Evolutionary conservation across 2,329 filamentous ascomycete species (phyloP).

Genomic region (Calonectria ilicicola): DNA sequence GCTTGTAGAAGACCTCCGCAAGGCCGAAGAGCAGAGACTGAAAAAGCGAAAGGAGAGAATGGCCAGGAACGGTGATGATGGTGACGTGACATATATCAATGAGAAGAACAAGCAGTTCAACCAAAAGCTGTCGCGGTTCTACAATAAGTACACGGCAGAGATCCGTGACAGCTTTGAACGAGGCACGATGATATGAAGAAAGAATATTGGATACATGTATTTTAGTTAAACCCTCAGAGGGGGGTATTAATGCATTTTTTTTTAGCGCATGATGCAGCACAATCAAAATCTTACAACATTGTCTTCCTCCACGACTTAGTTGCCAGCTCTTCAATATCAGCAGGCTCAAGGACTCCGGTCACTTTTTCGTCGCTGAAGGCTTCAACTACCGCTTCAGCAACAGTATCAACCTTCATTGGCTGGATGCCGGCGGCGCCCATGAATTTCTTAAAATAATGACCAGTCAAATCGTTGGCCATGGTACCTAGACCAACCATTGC

Average conservation of each 20-base stretch:
- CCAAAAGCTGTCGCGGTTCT: conserved; percentile 94
- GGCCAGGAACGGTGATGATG: conserved; percentile 83
- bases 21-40: conserved; percentile 86
- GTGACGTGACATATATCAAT: conserved; percentile 98
- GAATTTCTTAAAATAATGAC: conserved; percentile 79
- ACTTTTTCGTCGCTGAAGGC: conserved; percentile 80
- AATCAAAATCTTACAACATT: conserved; percentile 74
- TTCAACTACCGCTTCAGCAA: conserved; percentile 91
- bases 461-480: conserved; percentile 81
- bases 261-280: conserved; percentile 38
- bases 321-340: conserved; percentile 84
- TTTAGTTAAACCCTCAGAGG: conserved; percentile 26
- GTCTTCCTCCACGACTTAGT: conserved; percentile 87
- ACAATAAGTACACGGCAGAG: conserved; percentile 98
- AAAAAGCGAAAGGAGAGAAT: conserved; percentile 88
- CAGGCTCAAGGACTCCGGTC: conserved; percentile 81
- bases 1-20: conserved; percentile 85
- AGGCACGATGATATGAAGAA: conserved; percentile 87
- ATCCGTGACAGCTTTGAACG: conserved; percentile 98
- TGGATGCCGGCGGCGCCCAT: conserved; percentile 88
- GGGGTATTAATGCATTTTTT: conserved; percentile 41
- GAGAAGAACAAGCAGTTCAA: conserved; percentile 99
- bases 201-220: conserved; percentile 22
- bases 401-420: conserved; percentile 86
- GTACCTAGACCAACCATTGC: conserved; percentile 80